Evolutionary conservation across 2,329 filamentous ascomycete species (phyloP), one percentile per base, ranked within the genome.

Genomic region (Colletotrichum somersetense): DNA sequence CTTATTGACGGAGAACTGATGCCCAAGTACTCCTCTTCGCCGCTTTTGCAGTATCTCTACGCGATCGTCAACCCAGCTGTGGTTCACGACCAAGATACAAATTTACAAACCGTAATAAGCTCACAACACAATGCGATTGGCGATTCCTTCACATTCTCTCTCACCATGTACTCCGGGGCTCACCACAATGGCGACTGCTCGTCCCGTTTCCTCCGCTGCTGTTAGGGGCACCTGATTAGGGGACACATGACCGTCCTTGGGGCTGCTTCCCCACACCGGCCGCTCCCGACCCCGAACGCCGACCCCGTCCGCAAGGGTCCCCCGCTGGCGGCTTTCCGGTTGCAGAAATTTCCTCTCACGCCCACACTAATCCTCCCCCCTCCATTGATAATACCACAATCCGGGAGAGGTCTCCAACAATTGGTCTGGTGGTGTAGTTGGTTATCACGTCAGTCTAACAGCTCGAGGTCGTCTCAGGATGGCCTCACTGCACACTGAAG

Each of bases 391-490:
- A 7, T 1, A 5, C 6, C 20, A 38, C 4, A 50, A 8, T 23
- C n/a, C n/a, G n/a, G n/a, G n/a, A n/a, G n/a, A n/a, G n/a, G 5
- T 1, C 1, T 18, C 16, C 59, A 69, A 69, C 59, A 72, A 64
- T 3, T 64, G 69, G 66, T 72, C 67, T 72, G 84, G 86, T 68
- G 82, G 79, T 79, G 78, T 79, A 80, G 83, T 84, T 84, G 83
- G 82, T 84, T 83, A 84, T 84, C 83, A 84, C 83, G 80, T 84
- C 81, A 83, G 82, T 84, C 81, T 84, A 84, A 84, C 82, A 79
- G 33, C 3, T 7, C n/a, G 59, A 42, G 57, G 16, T 1, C 2
- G 3, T 8, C 12, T 0, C 3, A 26, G 2, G 26, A 26, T 26
- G 26, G 1, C 18, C 56, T 14, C 11, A 8, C 3, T 40, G 53